Evolutionary conservation across 2,329 filamentous ascomycete species (phyloP).

Genomic region (Byssothecium circinans): DNA sequence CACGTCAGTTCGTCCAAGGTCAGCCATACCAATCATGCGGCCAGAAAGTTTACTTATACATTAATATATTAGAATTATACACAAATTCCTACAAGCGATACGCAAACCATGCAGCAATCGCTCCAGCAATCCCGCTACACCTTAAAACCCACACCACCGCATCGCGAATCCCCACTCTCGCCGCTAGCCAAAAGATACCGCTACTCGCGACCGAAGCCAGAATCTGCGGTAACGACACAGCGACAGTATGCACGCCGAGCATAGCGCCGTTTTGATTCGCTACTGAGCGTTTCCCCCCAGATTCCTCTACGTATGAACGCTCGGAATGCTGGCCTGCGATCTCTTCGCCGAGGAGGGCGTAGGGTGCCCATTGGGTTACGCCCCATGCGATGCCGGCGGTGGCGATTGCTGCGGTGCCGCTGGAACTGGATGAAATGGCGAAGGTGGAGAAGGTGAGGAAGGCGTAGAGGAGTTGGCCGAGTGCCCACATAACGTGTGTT

Average conservation of each 20-base stretch:
- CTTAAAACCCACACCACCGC: conserved; percentile 4
- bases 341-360: conserved; percentile 32
- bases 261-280: conserved; percentile 14
- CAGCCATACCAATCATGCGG: too few relatives aligned
- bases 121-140: conserved; percentile 2
- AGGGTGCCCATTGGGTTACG: conserved; percentile 34
- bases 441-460: conserved; percentile 1
- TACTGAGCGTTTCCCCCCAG: neutral
- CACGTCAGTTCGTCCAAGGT: too few relatives aligned
- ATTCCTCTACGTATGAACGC: neutral
- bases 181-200: conserved; percentile 5
- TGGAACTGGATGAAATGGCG: conserved; percentile 1
- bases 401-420: neutral
- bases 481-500: conserved; percentile 1
- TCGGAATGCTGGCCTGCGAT: conserved; percentile 11
- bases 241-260: conserved; percentile 18
- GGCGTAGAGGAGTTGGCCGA: conserved; percentile 3
- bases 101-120: conserved; percentile 3
- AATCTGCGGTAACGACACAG: conserved; percentile 19
- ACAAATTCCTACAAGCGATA: conserved; percentile 2
- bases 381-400: conserved; percentile 31
- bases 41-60: too few relatives aligned
- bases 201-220: conserved; percentile 11
- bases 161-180: neutral
- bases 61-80: too few relatives aligned